phyloP scores from a whole-genome alignment of 2,329 filamentous ascomycete species.

The Acrocalymma vagum region DNA sequence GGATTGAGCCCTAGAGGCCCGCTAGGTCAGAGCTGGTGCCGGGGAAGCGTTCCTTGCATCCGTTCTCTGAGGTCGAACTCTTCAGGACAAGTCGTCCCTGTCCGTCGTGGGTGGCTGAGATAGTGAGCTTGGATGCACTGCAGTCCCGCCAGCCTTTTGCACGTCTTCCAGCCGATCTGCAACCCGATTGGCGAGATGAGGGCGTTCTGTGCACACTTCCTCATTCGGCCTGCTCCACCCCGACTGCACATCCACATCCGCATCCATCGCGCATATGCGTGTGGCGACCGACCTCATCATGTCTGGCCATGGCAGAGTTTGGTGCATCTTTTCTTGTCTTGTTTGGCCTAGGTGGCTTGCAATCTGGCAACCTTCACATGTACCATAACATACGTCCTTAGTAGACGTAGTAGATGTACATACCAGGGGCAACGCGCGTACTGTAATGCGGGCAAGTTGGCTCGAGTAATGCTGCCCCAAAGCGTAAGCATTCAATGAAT shows the following conservation, averaged over 20 bases:
- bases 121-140: conserved; percentile 30
- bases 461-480: conserved; percentile 21
- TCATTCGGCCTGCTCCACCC: conserved; percentile 19
- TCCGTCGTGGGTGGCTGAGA: conserved; percentile 36
- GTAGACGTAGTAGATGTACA: too few species aligned
- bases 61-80: conserved; percentile 29
- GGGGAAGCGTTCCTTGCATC: conserved; percentile 43
- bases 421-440: too few species aligned
- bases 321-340: too few species aligned
- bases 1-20: conserved; percentile 24
- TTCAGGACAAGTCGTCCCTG: conserved; percentile 28
- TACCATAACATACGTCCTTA: too few species aligned
- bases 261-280: not conserved
- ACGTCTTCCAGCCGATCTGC: conserved; percentile 36
- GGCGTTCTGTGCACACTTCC: conserved; percentile 29
- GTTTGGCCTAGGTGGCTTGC: too few species aligned
- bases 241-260: not conserved
- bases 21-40: conserved; percentile 33
- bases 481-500: conserved; percentile 28
- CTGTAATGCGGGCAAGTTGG: too few species aligned
- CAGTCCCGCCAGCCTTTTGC: too few species aligned
- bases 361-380: too few species aligned
- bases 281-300: not conserved
- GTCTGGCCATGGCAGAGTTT: too few species aligned
- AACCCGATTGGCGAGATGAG: conserved; percentile 43